Conservation (phyloP, 2,329 filamentous ascomycete genomes). For the Hymenoscyphus scutula region DNA sequence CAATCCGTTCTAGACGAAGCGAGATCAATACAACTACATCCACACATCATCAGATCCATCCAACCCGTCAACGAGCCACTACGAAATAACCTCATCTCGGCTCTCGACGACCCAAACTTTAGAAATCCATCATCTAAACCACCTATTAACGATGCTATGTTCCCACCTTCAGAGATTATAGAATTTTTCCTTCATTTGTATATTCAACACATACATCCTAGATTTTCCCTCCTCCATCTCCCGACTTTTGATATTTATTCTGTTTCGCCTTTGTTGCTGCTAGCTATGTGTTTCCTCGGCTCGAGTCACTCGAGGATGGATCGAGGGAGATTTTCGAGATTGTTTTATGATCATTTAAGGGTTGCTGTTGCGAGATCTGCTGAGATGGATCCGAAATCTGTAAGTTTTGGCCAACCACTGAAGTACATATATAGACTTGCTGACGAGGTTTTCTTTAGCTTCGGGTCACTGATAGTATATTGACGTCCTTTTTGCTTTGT, state of each 20-base stretch:
- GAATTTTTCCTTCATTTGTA: slow-evolving; percentile 34
- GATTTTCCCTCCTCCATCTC: slow-evolving; percentile 31
- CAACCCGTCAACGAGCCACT: slow-evolving; percentile 24
- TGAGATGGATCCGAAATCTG: slow-evolving; percentile 30
- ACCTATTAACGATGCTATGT: slow-evolving; percentile 28
- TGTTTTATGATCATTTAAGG: slow-evolving; percentile 32
- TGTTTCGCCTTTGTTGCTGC: slow-evolving; percentile 27
- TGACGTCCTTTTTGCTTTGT: slow-evolving; percentile 32
- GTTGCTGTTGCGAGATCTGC: slow-evolving; percentile 25
- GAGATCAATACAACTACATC: slow-evolving; percentile 19
- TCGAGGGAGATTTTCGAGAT: slow-evolving; percentile 29
- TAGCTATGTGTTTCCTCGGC: slow-evolving; percentile 35
- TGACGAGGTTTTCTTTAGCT: slow-evolving; percentile 22
- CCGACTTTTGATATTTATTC: slow-evolving; percentile 33
- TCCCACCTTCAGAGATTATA: slow-evolving; percentile 30
- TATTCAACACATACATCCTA: slow-evolving; percentile 30
- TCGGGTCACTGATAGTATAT: slow-evolving; percentile 29
- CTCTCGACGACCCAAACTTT: slow-evolving; percentile 23
- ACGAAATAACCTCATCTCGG: slow-evolving; percentile 22
- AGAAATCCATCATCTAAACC: slow-evolving; percentile 24
- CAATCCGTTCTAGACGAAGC: slow-evolving; percentile 30
- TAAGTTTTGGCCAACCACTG: slow-evolving; percentile 13
- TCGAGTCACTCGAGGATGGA: slow-evolving; percentile 31
- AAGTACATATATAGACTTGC: not conserved
- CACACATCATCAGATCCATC: slow-evolving; percentile 23